Percentiles rank a stretch among this genome's conserved stretches.
These are phyloP conservation scores for Neocallimastix lanati DNA, from an alignment of 192 early-diverging fungal genomes.

Conservation along the genomic window DNA sequence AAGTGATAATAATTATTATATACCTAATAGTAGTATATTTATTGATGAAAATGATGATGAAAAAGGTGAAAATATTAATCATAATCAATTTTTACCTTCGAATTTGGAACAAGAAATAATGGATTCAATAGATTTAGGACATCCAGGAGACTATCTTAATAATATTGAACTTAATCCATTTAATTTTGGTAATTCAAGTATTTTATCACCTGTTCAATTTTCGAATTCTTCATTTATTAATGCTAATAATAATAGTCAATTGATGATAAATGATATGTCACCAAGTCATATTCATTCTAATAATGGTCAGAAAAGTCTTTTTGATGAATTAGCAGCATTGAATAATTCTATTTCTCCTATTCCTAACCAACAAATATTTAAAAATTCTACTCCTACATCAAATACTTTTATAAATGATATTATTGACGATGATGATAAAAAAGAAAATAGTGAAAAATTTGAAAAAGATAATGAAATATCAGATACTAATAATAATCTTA, in stretches of 20 bases:
- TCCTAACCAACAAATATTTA: not conserved
- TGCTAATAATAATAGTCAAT: no score
- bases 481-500: no score
- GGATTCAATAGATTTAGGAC: not conserved
- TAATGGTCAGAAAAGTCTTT: not conserved
- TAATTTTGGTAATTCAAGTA: not conserved
- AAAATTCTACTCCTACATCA: not conserved
- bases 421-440: not conserved
- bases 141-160: not conserved
- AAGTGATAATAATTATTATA: not conserved
- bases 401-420: not conserved
- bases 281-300: not conserved
- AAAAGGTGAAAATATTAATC: not conserved
- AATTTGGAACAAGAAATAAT: not conserved
- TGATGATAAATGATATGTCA: not conserved
- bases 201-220: not conserved
- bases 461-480: not conserved
- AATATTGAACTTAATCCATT: not conserved
- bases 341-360: not conserved
- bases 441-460: no score
- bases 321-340: not conserved
- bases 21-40: not conserved
- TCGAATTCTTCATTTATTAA: not conserved
- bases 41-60: no score
- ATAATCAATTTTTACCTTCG: not conserved